phyloP scores from a whole-genome alignment of 1,139 yeast species.

The Meyerozyma athensensis region DNA sequence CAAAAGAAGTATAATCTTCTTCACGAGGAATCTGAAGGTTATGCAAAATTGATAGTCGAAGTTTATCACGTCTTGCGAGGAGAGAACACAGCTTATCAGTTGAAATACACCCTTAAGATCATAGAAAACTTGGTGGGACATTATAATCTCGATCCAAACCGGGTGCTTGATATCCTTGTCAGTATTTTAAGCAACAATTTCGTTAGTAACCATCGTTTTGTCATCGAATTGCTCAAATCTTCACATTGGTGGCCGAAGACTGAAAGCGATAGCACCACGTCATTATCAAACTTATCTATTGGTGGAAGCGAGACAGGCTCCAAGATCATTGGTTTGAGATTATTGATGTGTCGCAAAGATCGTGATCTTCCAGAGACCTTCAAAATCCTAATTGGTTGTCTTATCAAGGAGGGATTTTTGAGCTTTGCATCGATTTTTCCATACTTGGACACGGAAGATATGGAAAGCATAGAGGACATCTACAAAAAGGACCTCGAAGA shows the following conservation, averaged over 20 bases:
- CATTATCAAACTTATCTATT: constrained; percentile 26
- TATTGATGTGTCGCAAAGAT: constrained; percentile 32
- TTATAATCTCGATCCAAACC: constrained; percentile 70
- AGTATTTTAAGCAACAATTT: constrained; percentile 46
- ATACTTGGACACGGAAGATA: constrained; percentile 39
- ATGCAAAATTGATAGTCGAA: constrained; percentile 58
- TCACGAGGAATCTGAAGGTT: constrained; percentile 83
- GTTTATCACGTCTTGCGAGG: constrained; percentile 41
- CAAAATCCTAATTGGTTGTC: constrained; percentile 43
- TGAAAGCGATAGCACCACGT: constrained; percentile 25
- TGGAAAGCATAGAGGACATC: constrained; percentile 37
- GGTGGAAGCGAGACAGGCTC: constrained; percentile 57
- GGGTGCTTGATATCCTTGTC: constrained; percentile 60
- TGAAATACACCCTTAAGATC: constrained; percentile 44
- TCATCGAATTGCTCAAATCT: constrained; percentile 42
- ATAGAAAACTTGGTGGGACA: constrained; percentile 67
- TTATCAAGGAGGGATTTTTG: constrained; percentile 67
- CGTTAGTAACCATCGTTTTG: constrained; percentile 41
- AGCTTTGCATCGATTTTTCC: constrained; percentile 61
- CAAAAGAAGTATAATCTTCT: constrained; percentile 69
- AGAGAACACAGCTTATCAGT: constrained; percentile 36
- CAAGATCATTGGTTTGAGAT: constrained; percentile 53
- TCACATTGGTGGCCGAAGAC: constrained; percentile 66
- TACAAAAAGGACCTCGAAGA: constrained; percentile 55
- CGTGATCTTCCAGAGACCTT: constrained; percentile 42